These are phyloP conservation scores for Spathaspora boniae DNA, from an alignment of 805 yeast species.

Conservation along the genomic window DNA sequence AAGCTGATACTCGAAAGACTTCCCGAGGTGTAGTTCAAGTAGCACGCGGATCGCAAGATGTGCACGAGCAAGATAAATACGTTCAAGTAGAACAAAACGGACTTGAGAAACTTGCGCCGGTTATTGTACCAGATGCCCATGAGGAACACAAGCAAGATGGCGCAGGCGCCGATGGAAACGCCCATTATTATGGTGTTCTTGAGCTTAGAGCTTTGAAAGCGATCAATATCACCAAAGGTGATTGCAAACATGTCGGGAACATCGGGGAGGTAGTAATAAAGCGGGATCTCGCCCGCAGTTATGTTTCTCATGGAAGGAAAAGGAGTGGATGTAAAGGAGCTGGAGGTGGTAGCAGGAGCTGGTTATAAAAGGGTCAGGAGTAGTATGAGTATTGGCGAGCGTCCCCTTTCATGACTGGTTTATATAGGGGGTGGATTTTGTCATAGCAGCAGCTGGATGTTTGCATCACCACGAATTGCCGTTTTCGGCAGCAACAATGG, in stretches of 20 bases:
- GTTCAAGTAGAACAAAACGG: slow-evolving; percentile 63
- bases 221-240: slow-evolving; percentile 9
- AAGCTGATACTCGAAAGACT: slow-evolving; percentile 49
- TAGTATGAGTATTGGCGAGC: no score
- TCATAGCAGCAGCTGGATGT: no score
- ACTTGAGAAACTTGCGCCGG: slow-evolving; percentile 3
- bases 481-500: slow-evolving; percentile 4
- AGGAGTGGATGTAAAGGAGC: no score
- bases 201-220: slow-evolving; percentile 1
- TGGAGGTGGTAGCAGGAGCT: no score
- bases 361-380: no score
- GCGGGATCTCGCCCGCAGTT: slow-evolving; percentile 6
- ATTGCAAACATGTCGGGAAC: slow-evolving; percentile 1
- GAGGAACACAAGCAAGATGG: slow-evolving; percentile 7
- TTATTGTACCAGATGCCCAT: slow-evolving; percentile 5
- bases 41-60: slow-evolving; percentile 59
- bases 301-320: background rate
- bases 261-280: slow-evolving; percentile 6
- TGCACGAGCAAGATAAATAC: slow-evolving; percentile 54
- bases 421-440: no score
- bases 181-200: slow-evolving; percentile 7
- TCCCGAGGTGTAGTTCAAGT: slow-evolving; percentile 51
- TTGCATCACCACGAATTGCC: background rate
- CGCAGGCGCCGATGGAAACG: slow-evolving; percentile 11
- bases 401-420: no score